These are phyloP conservation scores for Diutina ranongensis DNA, from an alignment of 1,139 yeast genomes.

Conservation along the genomic window DNA sequence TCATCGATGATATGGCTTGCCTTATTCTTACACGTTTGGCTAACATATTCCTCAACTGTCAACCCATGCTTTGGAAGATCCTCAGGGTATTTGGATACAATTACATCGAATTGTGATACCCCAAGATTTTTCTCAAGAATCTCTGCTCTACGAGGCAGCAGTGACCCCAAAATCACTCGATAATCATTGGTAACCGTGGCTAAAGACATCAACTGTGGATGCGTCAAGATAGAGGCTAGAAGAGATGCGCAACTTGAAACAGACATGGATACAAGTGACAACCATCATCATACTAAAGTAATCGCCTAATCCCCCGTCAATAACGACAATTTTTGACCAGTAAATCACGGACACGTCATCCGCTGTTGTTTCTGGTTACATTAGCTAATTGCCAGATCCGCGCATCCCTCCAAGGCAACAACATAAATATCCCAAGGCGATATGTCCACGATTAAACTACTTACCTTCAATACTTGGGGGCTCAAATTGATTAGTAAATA, in stretches of 20 bases:
- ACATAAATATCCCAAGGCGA: no score
- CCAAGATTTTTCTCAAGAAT: constrained; percentile 55
- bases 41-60: constrained; percentile 52
- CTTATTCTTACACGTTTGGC: constrained; percentile 58
- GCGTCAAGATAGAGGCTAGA: not conserved
- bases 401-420: no score
- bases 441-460: constrained; percentile 25
- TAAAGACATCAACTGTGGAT: not conserved
- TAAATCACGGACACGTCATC: no score
- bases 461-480: constrained; percentile 84
- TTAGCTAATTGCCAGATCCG: no score
- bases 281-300: no score
- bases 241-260: not conserved
- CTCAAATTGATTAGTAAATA: constrained; percentile 67
- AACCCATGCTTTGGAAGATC: constrained; percentile 44
- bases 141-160: constrained; percentile 71
- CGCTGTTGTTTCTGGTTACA: not conserved
- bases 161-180: constrained; percentile 57
- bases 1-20: constrained; percentile 37
- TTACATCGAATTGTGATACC: constrained; percentile 32
- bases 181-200: not conserved
- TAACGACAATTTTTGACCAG: no score
- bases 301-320: no score
- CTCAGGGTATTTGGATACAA: constrained; percentile 61
- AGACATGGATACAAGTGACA: not conserved